Base-by-base conservation (phyloP, 1,284 basidiomycete species). In the Erythrobasidium hasegawianum region DNA sequence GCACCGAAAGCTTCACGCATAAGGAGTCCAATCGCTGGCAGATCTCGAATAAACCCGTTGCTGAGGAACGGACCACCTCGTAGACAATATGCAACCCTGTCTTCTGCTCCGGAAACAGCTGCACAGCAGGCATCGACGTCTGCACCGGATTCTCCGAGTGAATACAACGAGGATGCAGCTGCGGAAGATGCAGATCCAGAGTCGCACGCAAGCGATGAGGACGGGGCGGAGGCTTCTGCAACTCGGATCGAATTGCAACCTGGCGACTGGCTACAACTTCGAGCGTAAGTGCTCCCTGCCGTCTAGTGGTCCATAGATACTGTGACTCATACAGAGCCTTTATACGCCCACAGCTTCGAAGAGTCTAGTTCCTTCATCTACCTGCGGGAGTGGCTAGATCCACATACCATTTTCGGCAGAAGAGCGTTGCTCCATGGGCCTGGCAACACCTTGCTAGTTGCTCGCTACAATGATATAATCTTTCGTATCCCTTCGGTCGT, bases 221-320 rank as follows among this genome's bases (percentile, higher is more conserved):
- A 33, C 5, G 33, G 5, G 33, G 33, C 33, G 4, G 14, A 40
- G n/a, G 38, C 27, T 2, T 24, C 54, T 9, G 22, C 54, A 3
- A 64, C 40, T n/a, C 53, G 61, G 26, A 22, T 47, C 43, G 43
- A 49, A 14, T 22, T 65, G 10, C 55, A 65, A 47, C 55, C 62
- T 38, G 62, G 62, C 4, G 62, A 65, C 24, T 65, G 62, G 62
- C 55, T 65, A 2, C 62, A 65, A 22, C 33, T 58, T 20, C 40
- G 62, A 52, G 18, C 57, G 62, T 58, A 22, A 57, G 62, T 33
- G n/a, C 1, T n/a, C n/a, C n/a, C n/a, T n/a, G n/a, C n/a, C n/a
- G n/a, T n/a, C n/a, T n/a, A n/a, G n/a, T n/a, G n/a, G n/a, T n/a
- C n/a, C n/a, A n/a, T n/a, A n/a, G n/a, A n/a, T n/a, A n/a, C n/a